Evolutionary conservation across 2,329 filamentous ascomycete species (phyloP), one percentile per base, ranked within the genome.

Genomic region (Raffaelea ambrosiae): DNA sequence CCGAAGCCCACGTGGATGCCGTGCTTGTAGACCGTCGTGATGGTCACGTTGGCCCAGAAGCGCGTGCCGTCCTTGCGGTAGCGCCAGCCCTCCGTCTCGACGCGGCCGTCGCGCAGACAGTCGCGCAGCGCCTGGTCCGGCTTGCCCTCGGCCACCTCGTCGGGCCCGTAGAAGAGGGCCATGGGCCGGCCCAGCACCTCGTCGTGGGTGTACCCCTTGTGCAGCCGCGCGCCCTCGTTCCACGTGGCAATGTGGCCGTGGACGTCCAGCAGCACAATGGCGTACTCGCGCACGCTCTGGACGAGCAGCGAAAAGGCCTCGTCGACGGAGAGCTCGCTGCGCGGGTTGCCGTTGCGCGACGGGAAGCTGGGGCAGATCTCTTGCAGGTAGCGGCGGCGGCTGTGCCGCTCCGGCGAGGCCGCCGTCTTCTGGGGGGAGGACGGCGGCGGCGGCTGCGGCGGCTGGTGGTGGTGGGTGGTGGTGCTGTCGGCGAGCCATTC

Each of bases 1-100:
- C 72, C 73, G 52, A 77, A 81, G 13, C 77, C 77, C 10, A 79
- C 64, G 47, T 78, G 73, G 7, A 68, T 63, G 21, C 69, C 70
- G 46, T 70, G 65, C 41, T 71, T 71, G 57, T 74, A 76, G 31
- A 81, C 64, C 1, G 76, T 68, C 0, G 76, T 77, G 59, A 81
- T 77, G 55, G 77, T 67, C 23, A 80, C 76, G 53, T 79, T 79
- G 31, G 77, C 77, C 74, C 76, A 81, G 55, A 81, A 81, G 8
- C 67, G 68, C 7, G 65, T 69, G n/a, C 77, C 76, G 51, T 81
- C 75, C 53, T 77, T 74, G 22, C 72, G 69, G 54, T 76, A 74
- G 8, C 77, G 70, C 77, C 77, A 81, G 8, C 76, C 75, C 58
- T 81, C 75, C 51, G 81, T 76, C 57, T 81, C 74, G 16, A 77